Base-by-base conservation (phyloP, 768 basidiomycete genomes). In the Galerina marginata region DNA sequence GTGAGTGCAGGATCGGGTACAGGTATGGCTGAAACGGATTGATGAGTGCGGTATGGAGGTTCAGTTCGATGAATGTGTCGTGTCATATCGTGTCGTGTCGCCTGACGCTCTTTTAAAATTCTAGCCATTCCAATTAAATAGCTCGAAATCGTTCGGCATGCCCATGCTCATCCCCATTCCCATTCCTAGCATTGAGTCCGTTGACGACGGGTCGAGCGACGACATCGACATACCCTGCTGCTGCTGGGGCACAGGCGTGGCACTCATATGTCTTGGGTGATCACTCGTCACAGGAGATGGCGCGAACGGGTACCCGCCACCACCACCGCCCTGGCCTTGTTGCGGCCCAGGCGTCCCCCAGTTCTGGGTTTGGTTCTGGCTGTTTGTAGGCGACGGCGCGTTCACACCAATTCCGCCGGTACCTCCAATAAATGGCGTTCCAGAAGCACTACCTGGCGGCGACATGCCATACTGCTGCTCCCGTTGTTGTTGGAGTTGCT, bases 81-180 rank as follows among this genome's bases (percentile, higher is more conserved):
- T 33, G 29, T 33, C 29, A 33, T 33, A 33, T 33, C 29, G 29
- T 33, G 29, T 33, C 29, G 29, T 33, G 7, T 20, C 44, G 54
- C 62, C 58, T 52, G 39, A 54, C 61, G 53, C 66, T 67, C 70
- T 75, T 50, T n/a, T 20, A 43, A 38, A 33, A 36, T 25, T 15
- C n/a, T 9, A 44, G 12, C 77, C 76, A 65, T 74, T 78, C 83
- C 87, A 88, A 69, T 83, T 85, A 71, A 87, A 85, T 62, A 86
- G 73, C 62, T 86, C 86, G 65, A 84, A 83, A 56, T 87, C 87
- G 66, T 69, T 77, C 54, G 74, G 55, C 39, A 78, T 75, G 56
- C 29, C 29, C 7, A 33, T 33, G 29, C 29, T 7, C 29, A 33
- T 33, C 20, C 20, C 20, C 20, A 20, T 20, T 20, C 20, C 20